phyloP scores from a whole-genome alignment of 2,329 filamentous ascomycete species.

The Colletotrichum sp. region DNA sequence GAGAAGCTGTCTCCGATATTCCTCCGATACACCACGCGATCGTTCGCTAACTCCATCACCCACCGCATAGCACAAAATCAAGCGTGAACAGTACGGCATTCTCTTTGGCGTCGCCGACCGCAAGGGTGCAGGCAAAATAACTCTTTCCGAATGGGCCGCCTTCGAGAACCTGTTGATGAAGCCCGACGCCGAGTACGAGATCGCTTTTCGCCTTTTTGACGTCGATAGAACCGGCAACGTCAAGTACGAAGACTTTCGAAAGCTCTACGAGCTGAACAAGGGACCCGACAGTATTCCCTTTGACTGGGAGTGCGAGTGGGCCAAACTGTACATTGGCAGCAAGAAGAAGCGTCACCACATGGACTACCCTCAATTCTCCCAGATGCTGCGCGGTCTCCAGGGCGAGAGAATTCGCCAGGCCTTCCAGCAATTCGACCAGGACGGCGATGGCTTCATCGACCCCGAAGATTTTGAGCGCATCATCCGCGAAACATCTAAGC shows the following conservation, averaged over 20 bases:
- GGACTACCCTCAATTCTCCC: constrained; percentile 95
- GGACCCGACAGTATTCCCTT: constrained; percentile 86
- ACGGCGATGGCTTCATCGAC: constrained; percentile 93
- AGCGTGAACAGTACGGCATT: constrained; percentile 91
- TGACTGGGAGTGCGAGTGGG: constrained; percentile 98
- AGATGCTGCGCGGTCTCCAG: constrained; percentile 96
- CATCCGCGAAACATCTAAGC: constrained; percentile 87
- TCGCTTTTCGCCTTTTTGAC: constrained; percentile 96
- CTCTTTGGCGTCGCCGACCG: constrained; percentile 93
- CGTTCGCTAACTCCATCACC: background rate
- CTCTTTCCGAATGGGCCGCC: constrained; percentile 84
- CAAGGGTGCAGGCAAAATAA: constrained; percentile 74
- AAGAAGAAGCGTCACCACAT: constrained; percentile 88
- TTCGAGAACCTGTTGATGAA: constrained; percentile 95
- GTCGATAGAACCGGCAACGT: constrained; percentile 82
- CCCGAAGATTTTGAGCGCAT: constrained; percentile 97
- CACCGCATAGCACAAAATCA: constrained; percentile 87
- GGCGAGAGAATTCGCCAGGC: constrained; percentile 96
- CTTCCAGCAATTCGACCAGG: constrained; percentile 89
- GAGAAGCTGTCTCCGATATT: background rate
- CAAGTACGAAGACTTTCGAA: constrained; percentile 87
- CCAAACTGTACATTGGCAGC: constrained; percentile 88
- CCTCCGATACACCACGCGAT: constrained; percentile 2
- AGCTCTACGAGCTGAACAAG: constrained; percentile 87
- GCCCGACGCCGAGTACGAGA: constrained; percentile 97